Percentiles rank a stretch among this genome's conserved stretches.
Evolutionary conservation across 495 filamentous ascomycete species (phyloP).

Genomic region (Podospora australis): DNA sequence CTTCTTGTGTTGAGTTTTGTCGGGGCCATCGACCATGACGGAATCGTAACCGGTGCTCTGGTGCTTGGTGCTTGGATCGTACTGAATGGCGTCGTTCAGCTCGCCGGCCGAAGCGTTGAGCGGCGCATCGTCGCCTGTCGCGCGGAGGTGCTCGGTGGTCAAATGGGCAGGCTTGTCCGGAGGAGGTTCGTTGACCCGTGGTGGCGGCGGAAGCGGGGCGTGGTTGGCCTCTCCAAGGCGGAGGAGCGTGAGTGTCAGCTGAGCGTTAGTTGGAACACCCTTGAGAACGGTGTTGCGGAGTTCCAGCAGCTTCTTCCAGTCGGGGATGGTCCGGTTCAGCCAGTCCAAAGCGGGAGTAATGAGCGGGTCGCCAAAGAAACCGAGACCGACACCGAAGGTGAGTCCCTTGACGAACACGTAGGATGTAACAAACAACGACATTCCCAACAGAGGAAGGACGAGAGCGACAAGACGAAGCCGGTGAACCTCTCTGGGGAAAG

Average conservation of each 20-base stretch:
- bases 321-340: slow-evolving; percentile 60
- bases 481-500: slow-evolving; percentile 60
- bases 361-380: slow-evolving; percentile 76
- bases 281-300: slow-evolving; percentile 65
- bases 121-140: slow-evolving; percentile 31
- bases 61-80: slow-evolving; percentile 27
- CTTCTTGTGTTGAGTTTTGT: slow-evolving; percentile 29
- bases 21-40: slow-evolving; percentile 45
- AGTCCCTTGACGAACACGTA: slow-evolving; percentile 67
- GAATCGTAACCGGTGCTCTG: slow-evolving; percentile 22
- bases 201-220: slow-evolving; percentile 74
- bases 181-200: slow-evolving; percentile 48
- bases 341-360: slow-evolving; percentile 51
- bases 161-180: slow-evolving; percentile 43
- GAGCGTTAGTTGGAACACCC: slow-evolving; percentile 84
- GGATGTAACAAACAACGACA: slow-evolving; percentile 58
- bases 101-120: slow-evolving; percentile 38
- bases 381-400: slow-evolving; percentile 60
- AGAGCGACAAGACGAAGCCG: slow-evolving; percentile 58
- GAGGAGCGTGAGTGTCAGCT: slow-evolving; percentile 77
- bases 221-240: slow-evolving; percentile 80
- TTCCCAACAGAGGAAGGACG: slow-evolving; percentile 50
- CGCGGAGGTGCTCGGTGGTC: slow-evolving; percentile 40
- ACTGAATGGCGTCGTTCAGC: slow-evolving; percentile 36
- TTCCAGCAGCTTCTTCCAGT: slow-evolving; percentile 71